Evolutionary conservation across 495 filamentous ascomycete species (phyloP).

Genomic region (Neurospora cerealis): DNA sequence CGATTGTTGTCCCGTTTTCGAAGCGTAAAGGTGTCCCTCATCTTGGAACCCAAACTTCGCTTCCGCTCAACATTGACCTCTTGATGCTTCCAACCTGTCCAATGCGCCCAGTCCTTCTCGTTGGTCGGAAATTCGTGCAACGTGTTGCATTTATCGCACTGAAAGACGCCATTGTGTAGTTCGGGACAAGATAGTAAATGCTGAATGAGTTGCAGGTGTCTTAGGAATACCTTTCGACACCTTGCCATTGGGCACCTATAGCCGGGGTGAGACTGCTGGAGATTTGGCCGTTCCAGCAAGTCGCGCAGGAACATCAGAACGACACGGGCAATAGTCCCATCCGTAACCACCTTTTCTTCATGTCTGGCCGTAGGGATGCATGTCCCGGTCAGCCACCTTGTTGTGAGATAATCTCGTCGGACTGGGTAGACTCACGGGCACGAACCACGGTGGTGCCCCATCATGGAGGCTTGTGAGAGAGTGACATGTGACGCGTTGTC

Average conservation of each 20-base stretch:
- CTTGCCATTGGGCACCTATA: constrained; percentile 25
- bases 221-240: constrained; percentile 14
- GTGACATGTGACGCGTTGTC: constrained; percentile 9
- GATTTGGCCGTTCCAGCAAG: constrained; percentile 19
- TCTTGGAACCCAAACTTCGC: constrained; percentile 23
- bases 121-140: constrained; percentile 24
- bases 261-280: constrained; percentile 4
- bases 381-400: constrained; percentile 3
- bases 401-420: neutral
- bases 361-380: constrained; percentile 9
- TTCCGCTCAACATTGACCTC: constrained; percentile 13
- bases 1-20: constrained; percentile 13
- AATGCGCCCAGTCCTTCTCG: constrained; percentile 28
- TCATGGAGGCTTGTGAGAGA: constrained; percentile 16
- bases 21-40: constrained; percentile 18
- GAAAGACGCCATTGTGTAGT: constrained; percentile 19
- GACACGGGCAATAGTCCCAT: constrained; percentile 24
- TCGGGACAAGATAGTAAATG: constrained; percentile 24
- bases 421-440: constrained; percentile 22
- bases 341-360: constrained; percentile 20
- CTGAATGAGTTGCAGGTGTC: constrained; percentile 20
- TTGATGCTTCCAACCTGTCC: constrained; percentile 19
- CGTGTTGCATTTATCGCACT: constrained; percentile 24
- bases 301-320: constrained; percentile 27
- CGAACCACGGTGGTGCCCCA: constrained; percentile 4